Conservation (phyloP, 2,329 filamentous ascomycete genomes). For the Pestalotiopsis sp. region DNA sequence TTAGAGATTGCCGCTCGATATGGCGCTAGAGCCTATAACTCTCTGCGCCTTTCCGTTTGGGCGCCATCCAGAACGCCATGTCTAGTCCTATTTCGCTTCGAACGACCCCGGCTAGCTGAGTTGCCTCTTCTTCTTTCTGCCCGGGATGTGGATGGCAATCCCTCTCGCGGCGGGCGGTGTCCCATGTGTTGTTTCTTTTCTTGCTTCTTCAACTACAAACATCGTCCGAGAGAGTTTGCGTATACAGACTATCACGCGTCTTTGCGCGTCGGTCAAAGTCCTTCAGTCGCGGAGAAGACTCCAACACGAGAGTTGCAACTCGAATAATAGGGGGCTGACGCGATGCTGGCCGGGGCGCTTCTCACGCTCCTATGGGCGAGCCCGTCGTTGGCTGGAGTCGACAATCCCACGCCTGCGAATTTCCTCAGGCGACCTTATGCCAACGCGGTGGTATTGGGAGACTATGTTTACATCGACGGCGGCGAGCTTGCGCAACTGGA, state of each 20-base stretch:
- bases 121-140: background rate
- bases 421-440: background rate
- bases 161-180: background rate
- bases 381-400: background rate
- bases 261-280: background rate
- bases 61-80: background rate
- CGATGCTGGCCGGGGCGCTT: background rate
- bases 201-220: background rate
- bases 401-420: background rate
- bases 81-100: background rate
- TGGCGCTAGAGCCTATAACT: background rate
- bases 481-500: constrained; percentile 33
- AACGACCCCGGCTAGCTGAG: background rate
- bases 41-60: background rate
- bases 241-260: background rate
- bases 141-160: background rate
- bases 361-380: background rate
- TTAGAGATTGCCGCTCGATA: background rate
- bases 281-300: background rate
- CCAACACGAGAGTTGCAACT: background rate
- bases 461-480: constrained; percentile 41
- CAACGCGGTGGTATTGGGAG: constrained; percentile 30
- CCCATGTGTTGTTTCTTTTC: background rate
- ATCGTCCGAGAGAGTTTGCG: background rate
- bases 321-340: background rate